Conservation (phyloP, 106 monocot species). For the Gastrodia elata region DNA sequence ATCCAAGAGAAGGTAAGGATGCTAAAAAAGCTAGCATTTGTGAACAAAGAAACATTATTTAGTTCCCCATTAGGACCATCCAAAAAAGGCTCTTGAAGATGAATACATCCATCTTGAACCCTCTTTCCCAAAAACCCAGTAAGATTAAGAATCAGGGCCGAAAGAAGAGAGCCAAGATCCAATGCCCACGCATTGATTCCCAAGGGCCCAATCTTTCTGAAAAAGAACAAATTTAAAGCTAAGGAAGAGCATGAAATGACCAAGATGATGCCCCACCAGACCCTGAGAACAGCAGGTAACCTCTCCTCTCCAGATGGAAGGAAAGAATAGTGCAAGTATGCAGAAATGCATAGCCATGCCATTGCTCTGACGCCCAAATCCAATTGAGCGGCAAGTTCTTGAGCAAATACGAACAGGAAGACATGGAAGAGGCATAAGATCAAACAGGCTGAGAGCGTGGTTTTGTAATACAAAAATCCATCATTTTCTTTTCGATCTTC, state of each 20-base stretch:
- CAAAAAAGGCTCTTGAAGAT: slow-evolving; percentile 51
- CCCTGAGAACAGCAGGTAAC: slow-evolving; percentile 45
- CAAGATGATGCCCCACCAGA: slow-evolving; percentile 66
- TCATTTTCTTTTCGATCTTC: not conserved
- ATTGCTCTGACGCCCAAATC: slow-evolving; percentile 44
- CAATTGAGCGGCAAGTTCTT: slow-evolving; percentile 16
- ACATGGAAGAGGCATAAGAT: slow-evolving; percentile 29
- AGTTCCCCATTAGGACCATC: slow-evolving; percentile 7
- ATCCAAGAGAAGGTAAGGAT: slow-evolving; percentile 56
- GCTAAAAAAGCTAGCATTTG: slow-evolving; percentile 32
- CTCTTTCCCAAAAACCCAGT: slow-evolving; percentile 37
- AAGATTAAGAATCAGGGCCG: slow-evolving; percentile 24
- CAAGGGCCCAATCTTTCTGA: slow-evolving; percentile 11
- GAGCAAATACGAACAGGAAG: slow-evolving; percentile 23
- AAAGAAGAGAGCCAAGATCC: slow-evolving; percentile 40
- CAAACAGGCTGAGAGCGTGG: slow-evolving; percentile 20
- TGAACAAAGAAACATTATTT: slow-evolving; percentile 10
- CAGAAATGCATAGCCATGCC: slow-evolving; percentile 33
- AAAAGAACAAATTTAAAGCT: slow-evolving; percentile 22
- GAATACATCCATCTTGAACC: slow-evolving; percentile 9
- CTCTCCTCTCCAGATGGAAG: slow-evolving; percentile 17
- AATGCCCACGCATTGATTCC: slow-evolving; percentile 30
- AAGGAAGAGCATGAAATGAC: slow-evolving; percentile 32
- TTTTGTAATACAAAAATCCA: slow-evolving; percentile 26
- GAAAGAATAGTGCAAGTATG: slow-evolving; percentile 31